These are phyloP conservation scores for Microdochium nivale DNA, from an alignment of 2,329 filamentous ascomycete species.

Conservation along the genomic window DNA sequence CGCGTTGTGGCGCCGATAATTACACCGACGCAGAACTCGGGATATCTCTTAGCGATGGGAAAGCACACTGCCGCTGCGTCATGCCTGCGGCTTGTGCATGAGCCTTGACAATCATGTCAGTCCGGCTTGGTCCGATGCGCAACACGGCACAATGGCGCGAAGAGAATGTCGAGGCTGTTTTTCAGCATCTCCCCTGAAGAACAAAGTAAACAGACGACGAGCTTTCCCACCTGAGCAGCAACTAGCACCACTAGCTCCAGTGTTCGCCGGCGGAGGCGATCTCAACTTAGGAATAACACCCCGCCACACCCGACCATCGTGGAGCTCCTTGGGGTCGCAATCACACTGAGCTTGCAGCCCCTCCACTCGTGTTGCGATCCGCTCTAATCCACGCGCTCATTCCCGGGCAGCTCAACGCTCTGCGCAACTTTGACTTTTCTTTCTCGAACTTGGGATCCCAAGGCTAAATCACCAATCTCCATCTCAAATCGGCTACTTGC, in stretches of 20 bases:
- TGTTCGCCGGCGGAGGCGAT: background rate
- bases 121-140: no score
- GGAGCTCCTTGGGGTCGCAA: background rate
- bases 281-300: background rate
- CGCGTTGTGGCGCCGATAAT: no score
- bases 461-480: no score
- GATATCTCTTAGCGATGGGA: no score
- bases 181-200: background rate
- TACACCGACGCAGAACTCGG: no score
- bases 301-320: constrained; percentile 1
- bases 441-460: background rate
- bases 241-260: background rate
- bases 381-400: background rate
- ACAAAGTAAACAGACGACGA: background rate
- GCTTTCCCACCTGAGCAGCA: background rate
- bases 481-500: no score
- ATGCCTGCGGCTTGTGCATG: no score
- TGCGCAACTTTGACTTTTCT: background rate
- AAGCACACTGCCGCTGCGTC: no score
- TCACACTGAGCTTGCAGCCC: no score
- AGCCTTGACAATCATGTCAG: no score
- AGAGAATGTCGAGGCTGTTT: no score
- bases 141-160: no score
- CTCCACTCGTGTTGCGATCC: constrained; percentile 1
- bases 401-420: background rate